Evolutionary conservation across 139 green algal species (phyloP).

Genomic region (Chlamydomonas incerta): DNA sequence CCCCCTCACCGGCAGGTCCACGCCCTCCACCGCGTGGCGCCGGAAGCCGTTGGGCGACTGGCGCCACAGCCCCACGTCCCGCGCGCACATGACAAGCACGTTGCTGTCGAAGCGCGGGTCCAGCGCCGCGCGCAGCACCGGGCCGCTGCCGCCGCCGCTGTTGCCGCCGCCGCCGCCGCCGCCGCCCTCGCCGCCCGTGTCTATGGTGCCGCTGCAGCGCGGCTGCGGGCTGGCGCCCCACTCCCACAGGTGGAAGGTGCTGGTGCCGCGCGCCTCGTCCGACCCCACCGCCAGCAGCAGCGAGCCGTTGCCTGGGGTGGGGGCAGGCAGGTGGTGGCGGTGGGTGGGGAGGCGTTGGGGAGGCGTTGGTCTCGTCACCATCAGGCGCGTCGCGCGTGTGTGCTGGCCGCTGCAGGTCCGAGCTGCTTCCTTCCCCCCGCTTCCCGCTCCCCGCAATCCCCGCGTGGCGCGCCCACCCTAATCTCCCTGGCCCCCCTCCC

Average conservation of each 20-base stretch:
- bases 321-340: too few species aligned
- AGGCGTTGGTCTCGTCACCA: too few species aligned
- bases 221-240: conserved; percentile 19
- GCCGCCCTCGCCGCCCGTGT: background rate
- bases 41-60: conserved; percentile 39
- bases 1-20: conserved; percentile 27
- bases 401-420: too few species aligned
- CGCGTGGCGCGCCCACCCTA: too few species aligned
- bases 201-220: background rate
- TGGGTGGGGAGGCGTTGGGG: too few species aligned
- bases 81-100: conserved; percentile 25
- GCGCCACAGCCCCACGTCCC: conserved; percentile 14
- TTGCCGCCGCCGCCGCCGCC: background rate
- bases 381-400: too few species aligned
- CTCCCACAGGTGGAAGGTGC: conserved; percentile 56
- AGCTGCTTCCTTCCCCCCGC: too few species aligned
- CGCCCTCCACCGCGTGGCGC: conserved; percentile 38
- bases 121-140: conserved; percentile 21
- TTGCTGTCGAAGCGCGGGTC: conserved; percentile 49
- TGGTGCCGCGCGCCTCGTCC: background rate
- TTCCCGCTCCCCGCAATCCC: too few species aligned
- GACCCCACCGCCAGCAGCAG: conserved; percentile 29
- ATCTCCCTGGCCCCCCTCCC: too few species aligned
- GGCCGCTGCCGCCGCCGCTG: background rate
- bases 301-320: background rate